phyloP scores from a whole-genome alignment of 2,329 filamentous ascomycete species.

The Periconia sp. region DNA sequence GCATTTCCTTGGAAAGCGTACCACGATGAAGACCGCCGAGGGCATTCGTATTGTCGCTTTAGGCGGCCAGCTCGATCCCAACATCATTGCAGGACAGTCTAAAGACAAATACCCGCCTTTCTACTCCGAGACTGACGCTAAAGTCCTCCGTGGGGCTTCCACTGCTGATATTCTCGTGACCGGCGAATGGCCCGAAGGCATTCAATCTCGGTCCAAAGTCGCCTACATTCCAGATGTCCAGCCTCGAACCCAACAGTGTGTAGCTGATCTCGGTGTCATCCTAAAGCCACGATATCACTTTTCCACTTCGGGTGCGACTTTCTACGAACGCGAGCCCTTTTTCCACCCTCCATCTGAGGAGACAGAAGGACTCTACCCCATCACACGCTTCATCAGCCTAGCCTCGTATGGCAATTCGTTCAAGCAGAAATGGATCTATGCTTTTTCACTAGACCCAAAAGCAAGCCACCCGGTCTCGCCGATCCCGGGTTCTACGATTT shows the following conservation, averaged over 20 bases:
- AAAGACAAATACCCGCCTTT: constrained; percentile 77
- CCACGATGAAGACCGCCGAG: constrained; percentile 86
- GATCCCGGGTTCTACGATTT: constrained; percentile 74
- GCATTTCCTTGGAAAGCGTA: constrained; percentile 83
- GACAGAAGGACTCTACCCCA: constrained; percentile 59
- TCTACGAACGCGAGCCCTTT: constrained; percentile 93
- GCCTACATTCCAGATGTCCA: constrained; percentile 61
- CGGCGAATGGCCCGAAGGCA: constrained; percentile 78
- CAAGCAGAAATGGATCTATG: constrained; percentile 84
- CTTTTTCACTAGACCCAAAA: constrained; percentile 67
- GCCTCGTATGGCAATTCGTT: constrained; percentile 75
- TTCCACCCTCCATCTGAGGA: constrained; percentile 66
- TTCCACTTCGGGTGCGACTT: constrained; percentile 71
- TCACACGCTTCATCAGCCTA: constrained; percentile 91
- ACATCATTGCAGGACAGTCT: constrained; percentile 66
- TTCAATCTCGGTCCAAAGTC: constrained; percentile 73
- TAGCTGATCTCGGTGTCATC: constrained; percentile 78
- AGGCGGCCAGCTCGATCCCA: constrained; percentile 73
- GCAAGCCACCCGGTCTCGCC: constrained; percentile 65
- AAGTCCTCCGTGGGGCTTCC: constrained; percentile 75
- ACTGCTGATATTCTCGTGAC: constrained; percentile 87
- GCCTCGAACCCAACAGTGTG: constrained; percentile 65
- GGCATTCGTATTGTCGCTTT: constrained; percentile 87
- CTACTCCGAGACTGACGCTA: constrained; percentile 79
- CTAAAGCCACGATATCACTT: constrained; percentile 95